Evolutionary conservation across 2,329 filamentous ascomycete species (phyloP), one percentile per base, ranked within the genome.

Genomic region (Onygena corvina): DNA sequence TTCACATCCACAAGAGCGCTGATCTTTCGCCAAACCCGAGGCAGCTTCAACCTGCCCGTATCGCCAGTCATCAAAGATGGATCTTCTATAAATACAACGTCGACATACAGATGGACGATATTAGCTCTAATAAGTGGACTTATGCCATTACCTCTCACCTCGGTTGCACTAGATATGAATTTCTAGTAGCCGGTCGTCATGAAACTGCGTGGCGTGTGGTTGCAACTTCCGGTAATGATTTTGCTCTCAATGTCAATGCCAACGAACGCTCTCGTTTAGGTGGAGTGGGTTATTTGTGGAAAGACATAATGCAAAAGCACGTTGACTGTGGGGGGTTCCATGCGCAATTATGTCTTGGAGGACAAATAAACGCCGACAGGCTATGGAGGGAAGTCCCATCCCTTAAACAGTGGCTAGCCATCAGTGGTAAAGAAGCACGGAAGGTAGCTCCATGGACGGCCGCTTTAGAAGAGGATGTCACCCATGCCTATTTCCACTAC

Each of bases 141-240:
- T 98, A 98, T 62, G 92, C 92, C 1, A 89, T 98, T 47, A 98
- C 92, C 0, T 96, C 92, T 1, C 89, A 96, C 61, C 74, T 96
- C 16, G 92, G 92, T 29, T 98, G 92, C 68, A 96, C 92, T n/a
- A 79, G 92, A 21, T 98, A 96, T 65, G 92, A 98, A 61, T 98
- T 98, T 65, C 76, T 95, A 16, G 86, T 98, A 14, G 92, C 92
- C 16, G 90, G 90, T 4, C 83, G 86, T 51, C 74, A 87, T 56
- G 92, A 98, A 69, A 86, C 81, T 0, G 89, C 83, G 60, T 98
- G 92, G 92, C 83, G 90, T 20, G 96, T 96, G 64, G 84, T 96
- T 58, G 86, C 89, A 8, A 92, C 94, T 59, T 95, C 89, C 11
- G 90, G 90, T 2, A 96, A 96, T 61, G 92, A 98, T 63, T 98